Base-by-base conservation (phyloP, 306 rosid species). In the Lotus japonicus region DNA sequence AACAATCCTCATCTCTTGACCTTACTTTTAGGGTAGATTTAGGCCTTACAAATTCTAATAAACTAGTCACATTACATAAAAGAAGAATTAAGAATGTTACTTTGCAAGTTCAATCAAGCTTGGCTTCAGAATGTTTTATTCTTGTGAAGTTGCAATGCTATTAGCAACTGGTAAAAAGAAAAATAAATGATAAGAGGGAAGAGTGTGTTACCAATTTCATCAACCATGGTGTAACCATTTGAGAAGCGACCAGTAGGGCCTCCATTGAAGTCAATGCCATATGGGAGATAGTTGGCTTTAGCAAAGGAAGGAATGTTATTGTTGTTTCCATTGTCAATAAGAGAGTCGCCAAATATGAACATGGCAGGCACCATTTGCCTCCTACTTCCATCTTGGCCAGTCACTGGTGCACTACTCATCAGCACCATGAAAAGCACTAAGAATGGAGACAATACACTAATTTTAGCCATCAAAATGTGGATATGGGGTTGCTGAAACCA, bases 181-280 rank as follows among this genome's bases (percentile, higher is more conserved):
- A 19, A 48, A 11, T 4, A 9, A 13, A 6, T 18, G 43, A 36
- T 8, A 53, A 45, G 58, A 23, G 26, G 13, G 18, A 15, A 54
- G 51, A 7, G 28, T 13, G n/a, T 0, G 3, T 63, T 64, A 78
- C 92, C 92, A 64, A 94, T 85, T 76, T 84, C 87, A 64, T 94
- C 98, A 65, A 90, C 98, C 49, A 90, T 74, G 69, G 96, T 94
- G 80, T 82, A 94, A 57, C 97, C 98, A 76, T 90, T 94, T 15
- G 88, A 82, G 84, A 94, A 94, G 38, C 98, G 89, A 54, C 98
- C 96, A 31, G 96, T 90, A 0, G 98, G 95, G 28, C 98, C 97
- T 2, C 83, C 92, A 21, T 74, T 77, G 83, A 94, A 94, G 72
- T 94, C 98, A 11, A 94, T 88, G 52, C 98, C 98, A 13, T 94